A percentile compares a stretch with the other conserved stretches of the same genome.
phyloP scores from a whole-genome alignment of 2,329 filamentous ascomycete species.

The Fusarium protoensiforme region DNA sequence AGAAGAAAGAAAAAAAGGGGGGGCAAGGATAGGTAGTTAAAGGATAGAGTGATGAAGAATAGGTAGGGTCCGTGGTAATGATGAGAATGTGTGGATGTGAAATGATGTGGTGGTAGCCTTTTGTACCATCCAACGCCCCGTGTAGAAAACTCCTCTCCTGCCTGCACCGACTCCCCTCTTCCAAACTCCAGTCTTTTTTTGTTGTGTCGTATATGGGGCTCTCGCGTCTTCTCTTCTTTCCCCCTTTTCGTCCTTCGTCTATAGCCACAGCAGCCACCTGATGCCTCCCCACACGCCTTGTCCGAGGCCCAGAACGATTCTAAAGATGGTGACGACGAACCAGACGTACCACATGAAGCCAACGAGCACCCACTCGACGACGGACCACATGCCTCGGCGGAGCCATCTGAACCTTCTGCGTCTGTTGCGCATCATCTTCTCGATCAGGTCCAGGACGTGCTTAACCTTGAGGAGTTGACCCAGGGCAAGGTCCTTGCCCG shows the following conservation, averaged over 20 bases:
- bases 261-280: conserved; percentile 89
- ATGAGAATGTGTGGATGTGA: conserved; percentile 3
- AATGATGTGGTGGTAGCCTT: not conserved
- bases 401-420: conserved; percentile 77
- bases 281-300: conserved; percentile 68
- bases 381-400: conserved; percentile 79
- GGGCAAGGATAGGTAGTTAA: not conserved
- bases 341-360: conserved; percentile 95
- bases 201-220: not conserved
- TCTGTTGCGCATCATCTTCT: conserved; percentile 78
- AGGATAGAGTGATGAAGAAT: not conserved
- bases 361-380: conserved; percentile 88
- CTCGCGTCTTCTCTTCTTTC: conserved; percentile 1
- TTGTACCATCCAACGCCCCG: not conserved
- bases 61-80: not conserved
- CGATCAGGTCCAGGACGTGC: conserved; percentile 80
- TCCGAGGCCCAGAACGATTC: conserved; percentile 72
- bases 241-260: conserved; percentile 34
- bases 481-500: conserved; percentile 79
- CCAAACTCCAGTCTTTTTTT: not conserved
- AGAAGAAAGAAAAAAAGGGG: conserved; percentile 9
- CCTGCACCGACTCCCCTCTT: not conserved
- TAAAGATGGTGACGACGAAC: conserved; percentile 84
- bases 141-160: conserved; percentile 16
- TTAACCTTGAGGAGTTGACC: conserved; percentile 84